These are phyloP conservation scores for Mycena capillaripes DNA, from an alignment of 768 basidiomycete species.

Conservation along the genomic window DNA sequence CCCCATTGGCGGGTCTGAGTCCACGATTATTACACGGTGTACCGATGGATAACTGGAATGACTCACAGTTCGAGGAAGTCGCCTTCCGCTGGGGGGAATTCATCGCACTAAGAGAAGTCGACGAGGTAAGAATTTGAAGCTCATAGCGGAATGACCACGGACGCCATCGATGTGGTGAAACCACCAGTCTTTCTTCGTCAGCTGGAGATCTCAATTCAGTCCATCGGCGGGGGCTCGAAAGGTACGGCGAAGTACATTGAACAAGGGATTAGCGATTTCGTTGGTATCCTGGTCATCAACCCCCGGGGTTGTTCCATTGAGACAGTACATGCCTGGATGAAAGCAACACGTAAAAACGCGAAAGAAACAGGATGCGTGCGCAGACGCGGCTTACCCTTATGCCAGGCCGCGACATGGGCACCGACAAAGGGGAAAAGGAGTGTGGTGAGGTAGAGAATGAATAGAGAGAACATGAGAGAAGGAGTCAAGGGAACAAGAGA, in stretches of 20 bases:
- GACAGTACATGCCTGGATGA: slow-evolving; percentile 51
- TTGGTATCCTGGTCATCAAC: slow-evolving; percentile 49
- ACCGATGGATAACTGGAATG: neutral
- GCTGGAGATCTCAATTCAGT: slow-evolving; percentile 35
- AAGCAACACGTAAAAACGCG: slow-evolving; percentile 7
- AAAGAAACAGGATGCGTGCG: neutral
- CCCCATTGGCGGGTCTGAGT: slow-evolving; percentile 52
- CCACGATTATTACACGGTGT: neutral
- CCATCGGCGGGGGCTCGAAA: neutral
- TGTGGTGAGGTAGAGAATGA: neutral
- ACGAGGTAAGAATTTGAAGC: neutral
- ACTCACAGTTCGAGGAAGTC: slow-evolving; percentile 56
- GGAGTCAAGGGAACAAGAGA: neutral
- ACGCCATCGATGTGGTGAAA: slow-evolving; percentile 57
- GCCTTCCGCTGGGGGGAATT: slow-evolving; percentile 59
- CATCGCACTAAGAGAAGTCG: slow-evolving; percentile 52
- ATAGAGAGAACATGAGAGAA: slow-evolving; percentile 15
- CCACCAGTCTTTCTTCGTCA: slow-evolving; percentile 56
- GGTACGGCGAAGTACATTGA: slow-evolving; percentile 43
- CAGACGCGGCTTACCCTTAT: slow-evolving; percentile 12
- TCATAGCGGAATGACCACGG: slow-evolving; percentile 16
- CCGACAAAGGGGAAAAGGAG: slow-evolving; percentile 3
- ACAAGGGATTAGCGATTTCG: slow-evolving; percentile 51
- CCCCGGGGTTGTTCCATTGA: slow-evolving; percentile 50
- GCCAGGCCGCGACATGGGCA: slow-evolving; percentile 30